phyloP scores from a whole-genome alignment of 257 asterid species.

The Nyctanthes arbortristis region DNA sequence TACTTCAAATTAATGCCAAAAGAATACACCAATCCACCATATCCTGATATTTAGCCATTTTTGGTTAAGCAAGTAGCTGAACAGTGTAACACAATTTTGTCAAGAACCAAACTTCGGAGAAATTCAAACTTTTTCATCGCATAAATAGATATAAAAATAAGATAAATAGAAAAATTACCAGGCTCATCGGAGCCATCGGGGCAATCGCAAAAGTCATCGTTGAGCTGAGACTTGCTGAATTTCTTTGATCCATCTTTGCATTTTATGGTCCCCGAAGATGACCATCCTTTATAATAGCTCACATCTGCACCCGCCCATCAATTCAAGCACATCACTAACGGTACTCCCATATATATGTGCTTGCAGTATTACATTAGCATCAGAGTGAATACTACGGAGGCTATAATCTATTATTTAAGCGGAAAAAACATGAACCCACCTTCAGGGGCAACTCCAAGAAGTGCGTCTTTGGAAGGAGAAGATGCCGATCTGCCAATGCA shows the following conservation, averaged over 20 bases:
- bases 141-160: slow-evolving; percentile 5
- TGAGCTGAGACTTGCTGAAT: slow-evolving; percentile 67
- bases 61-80: not conserved
- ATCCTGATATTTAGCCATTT: not conserved
- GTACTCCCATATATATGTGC: too few species aligned
- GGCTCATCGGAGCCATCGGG: slow-evolving; percentile 97
- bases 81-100: not conserved
- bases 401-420: not conserved
- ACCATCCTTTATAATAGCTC: slow-evolving; percentile 52
- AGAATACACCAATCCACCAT: not conserved
- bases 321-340: too few species aligned
- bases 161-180: slow-evolving; percentile 40
- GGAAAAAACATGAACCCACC: slow-evolving; percentile 30
- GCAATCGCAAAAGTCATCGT: slow-evolving; percentile 95
- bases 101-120: slow-evolving; percentile 7
- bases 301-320: slow-evolving; percentile 51
- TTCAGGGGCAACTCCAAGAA: slow-evolving; percentile 67
- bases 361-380: not conserved
- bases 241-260: slow-evolving; percentile 82
- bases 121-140: not conserved
- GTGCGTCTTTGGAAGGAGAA: slow-evolving; percentile 24
- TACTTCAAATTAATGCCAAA: not conserved
- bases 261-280: slow-evolving; percentile 50
- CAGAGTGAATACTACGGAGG: not conserved
- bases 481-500: slow-evolving; percentile 45